Base-by-base conservation (phyloP, 306 rosid species). In the Echinosophora koreensis region DNA sequence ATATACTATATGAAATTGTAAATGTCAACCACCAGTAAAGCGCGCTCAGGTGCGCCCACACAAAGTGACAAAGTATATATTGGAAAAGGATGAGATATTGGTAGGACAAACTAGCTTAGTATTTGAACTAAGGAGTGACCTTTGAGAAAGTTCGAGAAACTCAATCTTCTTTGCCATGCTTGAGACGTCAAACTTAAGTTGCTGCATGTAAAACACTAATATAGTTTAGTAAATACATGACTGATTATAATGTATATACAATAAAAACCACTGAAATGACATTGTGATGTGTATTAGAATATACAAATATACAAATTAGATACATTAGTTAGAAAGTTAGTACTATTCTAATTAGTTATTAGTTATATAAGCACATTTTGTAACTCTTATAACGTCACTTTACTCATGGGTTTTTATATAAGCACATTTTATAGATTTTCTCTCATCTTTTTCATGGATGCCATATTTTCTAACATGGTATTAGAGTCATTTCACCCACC, bases 91-190 rank as follows among this genome's bases (percentile, higher is more conserved):
- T 9, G 0, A 55, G 13, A 5, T 18, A 18, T 17, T 22, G 22
- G 22, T 22, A 22, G 22, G 9, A 8, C 2, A 8, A 8, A 39
- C 44, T 6, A 44, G 47, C 44, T 41, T 49, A 30, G 52, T 27
- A 9, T 67, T 22, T 38, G 70, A 65, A 17, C 55, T 38, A 56
- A 77, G 38, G 54, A 66, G 46, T 38, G 17, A 85, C 96, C 90
- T 60, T 67, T 83, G 71, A 51, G 86, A 74, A 71, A 37, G 66
- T 50, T 90, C 80, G 27, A 90, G 82, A 59, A 47, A 42, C 81
- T 87, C 91, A 46, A 90, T 80, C 86, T 85, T 46, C 50, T 51
- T 47, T 50, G 84, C 81, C 70, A 84, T 46, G 38, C 27, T 56
- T 66, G 81, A 80, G 63, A 62, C 13, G 54, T 87, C 91, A 46